Base-by-base conservation (phyloP, 441 rosid species). In the Iberis amara region DNA sequence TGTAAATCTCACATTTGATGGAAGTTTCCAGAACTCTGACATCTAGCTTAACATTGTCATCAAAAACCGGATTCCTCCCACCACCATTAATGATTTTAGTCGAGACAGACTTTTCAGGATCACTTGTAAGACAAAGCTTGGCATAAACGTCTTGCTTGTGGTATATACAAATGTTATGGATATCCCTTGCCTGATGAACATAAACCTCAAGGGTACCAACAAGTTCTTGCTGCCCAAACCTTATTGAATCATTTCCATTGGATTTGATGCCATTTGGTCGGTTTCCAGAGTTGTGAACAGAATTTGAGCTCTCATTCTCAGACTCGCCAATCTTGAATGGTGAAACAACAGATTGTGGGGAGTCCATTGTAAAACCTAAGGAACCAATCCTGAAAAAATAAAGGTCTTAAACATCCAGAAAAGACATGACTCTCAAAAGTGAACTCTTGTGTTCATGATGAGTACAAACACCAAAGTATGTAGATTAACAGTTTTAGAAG, bases 141-240 rank as follows among this genome's bases (percentile, higher is more conserved):
- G 97, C 97, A 73, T 92, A 92, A 57, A 92, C 99, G 69, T 92
- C 99, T 76, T 92, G 99, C 78, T 92, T 92, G 70, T 92, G 99
- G 82, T 92, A 92, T 72, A 92, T 92, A 83, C 99, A 92, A 65
- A 92, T 82, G 84, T 92, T 92, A 0, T 92, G 99, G 54, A 92
- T 89, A 65, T 92, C 99, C 66, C 99, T 78, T n/a, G 99, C 99
- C 69, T 85, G 89, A 68, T 89, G 96, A 10, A 92, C 64, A 70
- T 57, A 79, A 55, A 89, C 92, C 55, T 81, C 82, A 37, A 92
- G 89, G 21, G 2, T 62, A 28, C 99, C 97, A 24, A 89, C 57
- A 66, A 51, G 69, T 44, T 67, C 71, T 57, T 70, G 73, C 14
- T 14, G 47, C 47, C 66, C 71, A 41, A 54, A 64, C 39, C 9